Percentiles rank a stretch among this genome's conserved stretches.
phyloP scores from a whole-genome alignment of 2,329 filamentous ascomycete species.

The Colletotrichum cereale region DNA sequence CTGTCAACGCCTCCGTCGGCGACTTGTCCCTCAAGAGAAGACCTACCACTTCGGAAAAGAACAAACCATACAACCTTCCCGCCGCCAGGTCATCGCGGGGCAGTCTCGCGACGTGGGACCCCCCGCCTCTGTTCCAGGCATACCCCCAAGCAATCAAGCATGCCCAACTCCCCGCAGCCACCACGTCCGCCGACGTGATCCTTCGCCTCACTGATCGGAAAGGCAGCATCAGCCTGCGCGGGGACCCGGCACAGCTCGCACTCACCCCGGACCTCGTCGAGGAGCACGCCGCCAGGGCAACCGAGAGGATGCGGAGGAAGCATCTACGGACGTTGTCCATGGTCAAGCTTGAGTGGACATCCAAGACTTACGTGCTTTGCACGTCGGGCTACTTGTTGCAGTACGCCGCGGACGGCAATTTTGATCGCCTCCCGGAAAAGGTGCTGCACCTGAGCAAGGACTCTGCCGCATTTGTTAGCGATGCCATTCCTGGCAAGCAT shows the following conservation, averaged over 20 bases:
- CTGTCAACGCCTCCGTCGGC: slow-evolving; percentile 30
- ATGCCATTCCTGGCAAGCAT: slow-evolving; percentile 82
- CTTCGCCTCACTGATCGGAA: slow-evolving; percentile 70
- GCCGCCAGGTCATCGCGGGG: slow-evolving; percentile 44
- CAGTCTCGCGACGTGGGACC: slow-evolving; percentile 66
- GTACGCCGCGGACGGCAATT: slow-evolving; percentile 77
- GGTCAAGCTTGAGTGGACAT: slow-evolving; percentile 72
- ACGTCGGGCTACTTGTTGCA: slow-evolving; percentile 81
- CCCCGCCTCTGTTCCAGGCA: slow-evolving; percentile 86
- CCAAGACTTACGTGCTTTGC: slow-evolving; percentile 79
- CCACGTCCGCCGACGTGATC: slow-evolving; percentile 76
- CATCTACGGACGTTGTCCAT: slow-evolving; percentile 59
- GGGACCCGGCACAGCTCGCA: slow-evolving; percentile 48
- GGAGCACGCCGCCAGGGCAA: slow-evolving; percentile 46
- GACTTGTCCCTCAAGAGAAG: slow-evolving; percentile 27
- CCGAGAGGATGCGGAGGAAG: slow-evolving; percentile 60
- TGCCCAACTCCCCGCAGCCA: slow-evolving; percentile 75
- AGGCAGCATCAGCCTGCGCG: slow-evolving; percentile 53
- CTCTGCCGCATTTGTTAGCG: slow-evolving; percentile 84
- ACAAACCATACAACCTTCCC: slow-evolving; percentile 22
- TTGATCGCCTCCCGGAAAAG: slow-evolving; percentile 80
- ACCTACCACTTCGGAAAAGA: slow-evolving; percentile 28
- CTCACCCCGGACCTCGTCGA: slow-evolving; percentile 44
- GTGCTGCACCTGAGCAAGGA: slow-evolving; percentile 78
- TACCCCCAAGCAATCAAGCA: slow-evolving; percentile 87